Evolutionary conservation across 1,139 yeast genomes (phyloP).

Genomic region (Pichia sp.): DNA sequence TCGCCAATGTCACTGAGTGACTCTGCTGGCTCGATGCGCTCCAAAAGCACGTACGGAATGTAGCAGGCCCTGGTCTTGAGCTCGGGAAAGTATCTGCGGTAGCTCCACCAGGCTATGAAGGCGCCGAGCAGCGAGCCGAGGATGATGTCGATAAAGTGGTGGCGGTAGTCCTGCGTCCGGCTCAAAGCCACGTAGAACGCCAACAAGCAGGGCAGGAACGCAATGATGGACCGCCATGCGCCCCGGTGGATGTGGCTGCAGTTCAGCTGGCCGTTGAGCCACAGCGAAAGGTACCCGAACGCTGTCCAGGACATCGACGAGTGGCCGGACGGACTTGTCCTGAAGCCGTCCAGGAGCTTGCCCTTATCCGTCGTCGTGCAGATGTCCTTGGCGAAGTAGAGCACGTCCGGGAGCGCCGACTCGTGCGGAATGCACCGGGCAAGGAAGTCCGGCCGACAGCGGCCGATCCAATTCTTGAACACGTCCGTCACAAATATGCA

Average conservation of each 20-base stretch:
- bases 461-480: slow-evolving; percentile 70
- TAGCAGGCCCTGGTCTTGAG: slow-evolving; percentile 25
- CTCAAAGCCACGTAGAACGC: slow-evolving; percentile 56
- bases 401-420: slow-evolving; percentile 36
- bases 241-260: slow-evolving; percentile 34
- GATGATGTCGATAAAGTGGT: slow-evolving; percentile 65
- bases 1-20: slow-evolving; percentile 1
- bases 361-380: slow-evolving; percentile 41
- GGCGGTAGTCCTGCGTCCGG: slow-evolving; percentile 71
- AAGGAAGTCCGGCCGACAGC: slow-evolving; percentile 77
- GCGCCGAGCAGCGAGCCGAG: slow-evolving; percentile 55
- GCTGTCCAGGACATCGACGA: slow-evolving; percentile 67
- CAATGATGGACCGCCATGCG: slow-evolving; percentile 35
- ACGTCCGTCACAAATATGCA: slow-evolving; percentile 59
- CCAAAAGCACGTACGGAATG: slow-evolving; percentile 27
- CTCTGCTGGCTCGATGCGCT: slow-evolving; percentile 8
- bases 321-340: slow-evolving; percentile 83
- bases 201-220: slow-evolving; percentile 35
- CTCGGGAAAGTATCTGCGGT: slow-evolving; percentile 41
- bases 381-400: slow-evolving; percentile 48
- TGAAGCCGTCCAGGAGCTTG: slow-evolving; percentile 58
- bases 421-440: slow-evolving; percentile 57
- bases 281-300: slow-evolving; percentile 55
- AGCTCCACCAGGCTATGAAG: slow-evolving; percentile 44
- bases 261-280: slow-evolving; percentile 58